Evolutionary conservation across 805 yeast genomes (phyloP), one percentile per base, ranked within the genome.

Genomic region (Grigorovia transvaalensis): DNA sequence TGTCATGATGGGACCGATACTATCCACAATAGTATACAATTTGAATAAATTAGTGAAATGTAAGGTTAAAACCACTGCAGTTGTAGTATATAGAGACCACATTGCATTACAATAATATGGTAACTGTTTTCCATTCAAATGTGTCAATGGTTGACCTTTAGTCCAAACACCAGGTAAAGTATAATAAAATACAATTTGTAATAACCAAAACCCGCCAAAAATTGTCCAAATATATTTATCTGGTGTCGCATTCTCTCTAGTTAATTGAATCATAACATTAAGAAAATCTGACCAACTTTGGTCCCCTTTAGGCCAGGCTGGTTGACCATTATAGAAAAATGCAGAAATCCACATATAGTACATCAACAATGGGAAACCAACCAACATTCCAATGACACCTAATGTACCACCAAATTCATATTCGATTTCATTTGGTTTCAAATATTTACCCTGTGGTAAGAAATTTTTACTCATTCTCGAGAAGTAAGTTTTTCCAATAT

Each of bases 281-380:
- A 75, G 53, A 61, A 80, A 88, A 1, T 70, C 76, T 23, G 52
- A 33, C 79, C 78, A 83, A 43, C 73, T 69, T 38, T 75, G 75
- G 8, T 77, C 60, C 67, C 85, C 80, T 48, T 72, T 81, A 2
- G 96, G 96, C 67, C 75, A 70, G 23, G 96, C 88, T 30, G 87
- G 75, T 48, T 72, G 63, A 1, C 96, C 96, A 56, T 73, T 73
- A 69, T 88, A 88, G 67, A 84, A 89, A 55, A 79, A 78, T 49
- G 93, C 91, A 61, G 88, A 78, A 51, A 91, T 82, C 95, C 96
- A 91, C 93, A 93, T 85, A 71, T 93, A 93, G 76, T 84, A 88
- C 99, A 93, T 93, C 63, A 93, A 74, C 47, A 84, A 64, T 8
- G 99, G 99, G 72, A 93, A 93, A 2, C 96, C 95, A 46, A 80